Base-by-base conservation (phyloP, 306 rosid genomes). In the Trichosanthes cucumerina region DNA sequence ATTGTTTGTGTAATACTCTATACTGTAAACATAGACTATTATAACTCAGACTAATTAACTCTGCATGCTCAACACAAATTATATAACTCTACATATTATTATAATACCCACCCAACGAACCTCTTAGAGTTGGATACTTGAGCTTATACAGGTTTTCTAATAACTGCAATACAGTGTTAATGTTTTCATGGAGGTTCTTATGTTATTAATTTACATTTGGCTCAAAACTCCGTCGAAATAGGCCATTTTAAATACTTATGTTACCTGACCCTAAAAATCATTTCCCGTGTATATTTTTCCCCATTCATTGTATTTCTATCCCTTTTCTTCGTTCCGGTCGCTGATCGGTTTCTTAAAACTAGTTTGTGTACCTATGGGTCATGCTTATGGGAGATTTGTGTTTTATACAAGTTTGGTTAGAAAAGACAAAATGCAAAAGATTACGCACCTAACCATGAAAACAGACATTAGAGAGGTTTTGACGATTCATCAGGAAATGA, bases 91-190 rank as follows among this genome's bases (percentile, higher is more conserved):
- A n/a, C n/a, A n/a, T n/a, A n/a, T n/a, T n/a, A n/a, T n/a, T n/a
- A n/a, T n/a, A n/a, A n/a, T n/a, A n/a, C n/a, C n/a, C n/a, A n/a
- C n/a, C n/a, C n/a, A n/a, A n/a, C n/a, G n/a, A n/a, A n/a, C n/a
- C n/a, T n/a, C n/a, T n/a, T n/a, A 21, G 79, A 49, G 78, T 73
- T 19, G 78, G 44, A 60, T 49, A 26, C 60, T 73, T 46, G 39
- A 71, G 24, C 23, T 15, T 38, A 46, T 11, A 12, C 36, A 70
- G 36, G 10, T 70, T 19, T 13, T 66, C 13, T 38, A 23, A 70
- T 69, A n/a, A 24, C 53, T 41, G 21, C 21, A 14, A 70, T 46
- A 14, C 38, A 1, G n/a, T 12, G 21, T 43, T 13, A 43, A 44
- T 43, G 11, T 24, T 14, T 23, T 11, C 54, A 21, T 5, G 10